These are phyloP conservation scores for Volvox carteri DNA, from an alignment of 163 green algal species.

Conservation along the genomic window DNA sequence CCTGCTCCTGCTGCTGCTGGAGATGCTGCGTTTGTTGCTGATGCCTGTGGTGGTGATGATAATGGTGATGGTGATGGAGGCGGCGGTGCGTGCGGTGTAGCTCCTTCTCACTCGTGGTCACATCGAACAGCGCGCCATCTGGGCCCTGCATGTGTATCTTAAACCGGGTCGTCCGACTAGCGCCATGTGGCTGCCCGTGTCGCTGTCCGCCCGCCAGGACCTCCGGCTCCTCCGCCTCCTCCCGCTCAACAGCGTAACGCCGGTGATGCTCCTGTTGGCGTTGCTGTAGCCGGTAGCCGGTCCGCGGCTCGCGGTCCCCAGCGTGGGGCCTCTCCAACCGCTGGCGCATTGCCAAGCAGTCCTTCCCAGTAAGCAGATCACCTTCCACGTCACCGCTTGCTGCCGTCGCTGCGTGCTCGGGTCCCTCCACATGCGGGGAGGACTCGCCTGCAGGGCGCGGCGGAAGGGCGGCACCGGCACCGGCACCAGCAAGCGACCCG, in stretches of 20 bases:
- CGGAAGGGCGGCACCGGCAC: too few relatives aligned
- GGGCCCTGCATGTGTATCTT: constrained; percentile 21
- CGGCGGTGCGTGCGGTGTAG: background rate
- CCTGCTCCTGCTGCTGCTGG: constrained; percentile 27
- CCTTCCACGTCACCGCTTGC: too few relatives aligned
- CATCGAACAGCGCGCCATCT: background rate
- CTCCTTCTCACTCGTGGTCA: background rate
- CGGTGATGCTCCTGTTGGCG: background rate
- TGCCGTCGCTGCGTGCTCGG: too few relatives aligned
- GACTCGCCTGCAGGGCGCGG: too few relatives aligned
- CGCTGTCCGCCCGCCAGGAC: background rate
- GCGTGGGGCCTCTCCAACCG: background rate
- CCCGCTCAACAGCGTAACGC: background rate
- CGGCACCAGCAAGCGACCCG: too few relatives aligned
- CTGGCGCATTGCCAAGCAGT: too few relatives aligned
- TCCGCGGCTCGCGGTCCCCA: background rate
- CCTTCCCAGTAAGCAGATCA: too few relatives aligned
- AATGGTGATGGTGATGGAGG: constrained; percentile 13
- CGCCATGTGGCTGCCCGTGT: background rate
- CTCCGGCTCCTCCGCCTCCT: background rate
- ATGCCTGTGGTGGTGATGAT: background rate
- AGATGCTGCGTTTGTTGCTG: background rate
- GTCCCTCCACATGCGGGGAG: too few relatives aligned
- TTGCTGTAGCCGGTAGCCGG: constrained; percentile 12
- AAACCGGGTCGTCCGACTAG: background rate